Conservation (phyloP, 768 basidiomycete genomes). For the Psilocybe subaeruginosa region DNA sequence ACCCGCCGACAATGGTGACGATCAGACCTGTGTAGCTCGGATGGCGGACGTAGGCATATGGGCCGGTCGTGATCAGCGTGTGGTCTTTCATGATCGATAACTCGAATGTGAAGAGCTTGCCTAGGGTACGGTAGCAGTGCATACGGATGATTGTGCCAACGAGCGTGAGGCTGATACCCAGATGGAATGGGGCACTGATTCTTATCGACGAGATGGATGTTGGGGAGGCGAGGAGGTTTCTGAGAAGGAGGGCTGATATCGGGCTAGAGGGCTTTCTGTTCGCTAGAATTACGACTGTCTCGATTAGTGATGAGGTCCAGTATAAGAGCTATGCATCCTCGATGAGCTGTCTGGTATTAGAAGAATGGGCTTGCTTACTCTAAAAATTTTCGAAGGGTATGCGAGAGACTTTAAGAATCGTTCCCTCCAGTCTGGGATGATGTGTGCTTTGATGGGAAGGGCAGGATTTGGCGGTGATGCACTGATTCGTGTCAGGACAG, state of each 20-base stretch:
- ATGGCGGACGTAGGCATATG: constrained; percentile 46
- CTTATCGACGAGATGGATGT: not conserved
- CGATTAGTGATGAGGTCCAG: not conserved
- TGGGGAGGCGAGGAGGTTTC: not conserved
- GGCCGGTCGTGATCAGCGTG: constrained; percentile 42
- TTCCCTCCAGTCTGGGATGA: not conserved
- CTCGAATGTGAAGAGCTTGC: constrained; percentile 19
- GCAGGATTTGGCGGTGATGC: not conserved
- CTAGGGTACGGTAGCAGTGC: constrained; percentile 10
- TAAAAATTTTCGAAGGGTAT: not conserved
- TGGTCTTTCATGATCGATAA: constrained; percentile 43
- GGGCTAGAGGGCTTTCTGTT: not conserved
- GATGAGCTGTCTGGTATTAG: too few relatives aligned
- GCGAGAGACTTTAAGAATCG: not conserved
- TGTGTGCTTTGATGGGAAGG: not conserved
- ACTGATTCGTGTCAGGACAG: not conserved
- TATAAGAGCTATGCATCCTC: not conserved
- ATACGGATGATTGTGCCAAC: constrained; percentile 5
- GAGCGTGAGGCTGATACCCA: not conserved
- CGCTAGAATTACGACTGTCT: too few relatives aligned
- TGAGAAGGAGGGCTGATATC: not conserved
- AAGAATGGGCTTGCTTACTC: not conserved
- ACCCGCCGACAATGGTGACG: constrained; percentile 11
- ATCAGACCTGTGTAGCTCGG: constrained; percentile 44
- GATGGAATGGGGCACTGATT: not conserved